A percentile compares a stretch with the other conserved stretches of the same genome.
phyloP scores from a whole-genome alignment of 106 monocot species.

The Acorus calamus region DNA sequence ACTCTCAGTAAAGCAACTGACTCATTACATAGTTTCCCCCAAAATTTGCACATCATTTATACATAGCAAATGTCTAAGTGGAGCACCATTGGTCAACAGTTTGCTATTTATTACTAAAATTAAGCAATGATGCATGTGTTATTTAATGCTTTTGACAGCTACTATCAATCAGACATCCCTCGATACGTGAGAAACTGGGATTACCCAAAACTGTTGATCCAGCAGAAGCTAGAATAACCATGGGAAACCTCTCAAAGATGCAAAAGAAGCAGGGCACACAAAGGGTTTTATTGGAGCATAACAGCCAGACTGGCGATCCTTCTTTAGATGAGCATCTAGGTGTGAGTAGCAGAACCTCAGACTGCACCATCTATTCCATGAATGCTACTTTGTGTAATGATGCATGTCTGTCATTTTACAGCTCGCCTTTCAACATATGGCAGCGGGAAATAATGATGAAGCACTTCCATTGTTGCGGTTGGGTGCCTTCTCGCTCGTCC shows the following conservation, averaged over 20 bases:
- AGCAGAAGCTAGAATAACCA: conserved; percentile 11
- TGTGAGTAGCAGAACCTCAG: conserved; percentile 26
- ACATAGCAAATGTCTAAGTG: too few species aligned
- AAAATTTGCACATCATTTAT: too few species aligned
- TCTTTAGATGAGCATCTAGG: conserved; percentile 58
- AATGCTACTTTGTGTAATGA: neutral
- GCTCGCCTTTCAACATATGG: conserved; percentile 52
- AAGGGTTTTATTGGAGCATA: conserved; percentile 9
- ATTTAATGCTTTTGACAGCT: conserved; percentile 34
- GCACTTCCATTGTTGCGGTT: conserved; percentile 61
- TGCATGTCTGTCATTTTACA: conserved; percentile 9
- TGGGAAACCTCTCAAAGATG: conserved; percentile 11
- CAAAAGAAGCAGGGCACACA: neutral
- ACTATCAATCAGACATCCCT: conserved; percentile 48
- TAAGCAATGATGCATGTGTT: too few species aligned
- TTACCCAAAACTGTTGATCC: conserved; percentile 33
- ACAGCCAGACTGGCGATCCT: conserved; percentile 27
- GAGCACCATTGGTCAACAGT: too few species aligned
- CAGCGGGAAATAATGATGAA: conserved; percentile 33
- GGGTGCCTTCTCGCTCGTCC: neutral
- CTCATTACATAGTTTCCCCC: too few species aligned
- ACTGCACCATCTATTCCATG: neutral
- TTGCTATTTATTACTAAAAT: too few species aligned
- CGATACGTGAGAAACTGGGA: conserved; percentile 45
- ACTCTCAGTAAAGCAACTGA: too few species aligned